A percentile compares a stretch with the other conserved stretches of the same genome.
phyloP scores from a whole-genome alignment of 2,329 filamentous ascomycete genomes.

The Aspergillus ruber region DNA sequence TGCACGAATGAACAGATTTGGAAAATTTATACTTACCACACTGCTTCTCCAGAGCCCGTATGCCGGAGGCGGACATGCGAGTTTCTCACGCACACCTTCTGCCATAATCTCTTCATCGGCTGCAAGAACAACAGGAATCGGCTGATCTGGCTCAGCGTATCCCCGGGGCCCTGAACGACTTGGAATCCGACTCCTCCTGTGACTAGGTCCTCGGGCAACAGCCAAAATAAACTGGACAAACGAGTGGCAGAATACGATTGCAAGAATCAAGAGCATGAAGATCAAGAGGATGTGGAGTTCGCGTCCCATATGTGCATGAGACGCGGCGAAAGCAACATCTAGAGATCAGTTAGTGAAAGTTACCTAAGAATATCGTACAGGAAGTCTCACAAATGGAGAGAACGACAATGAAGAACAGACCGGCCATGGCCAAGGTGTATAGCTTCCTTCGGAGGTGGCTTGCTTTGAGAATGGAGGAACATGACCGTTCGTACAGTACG shows the following conservation, averaged over 20 bases:
- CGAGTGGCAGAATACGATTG: slow-evolving; percentile 74
- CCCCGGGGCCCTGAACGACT: slow-evolving; percentile 53
- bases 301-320: slow-evolving; percentile 55
- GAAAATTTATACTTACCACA: slow-evolving; percentile 54
- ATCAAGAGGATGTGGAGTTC: slow-evolving; percentile 77
- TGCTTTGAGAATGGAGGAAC: slow-evolving; percentile 46
- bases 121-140: slow-evolving; percentile 70
- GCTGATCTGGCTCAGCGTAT: slow-evolving; percentile 63
- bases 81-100: slow-evolving; percentile 47
- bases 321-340: slow-evolving; percentile 70
- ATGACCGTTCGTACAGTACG: slow-evolving; percentile 9
- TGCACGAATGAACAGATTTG: not conserved
- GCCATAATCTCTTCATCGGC: slow-evolving; percentile 63
- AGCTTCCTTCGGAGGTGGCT: slow-evolving; percentile 50
- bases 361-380: not conserved
- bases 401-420: slow-evolving; percentile 53
- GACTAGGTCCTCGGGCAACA: slow-evolving; percentile 41
- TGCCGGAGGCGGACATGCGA: slow-evolving; percentile 61
- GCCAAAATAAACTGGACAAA: slow-evolving; percentile 67
- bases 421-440: slow-evolving; percentile 59
- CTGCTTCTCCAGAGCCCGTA: slow-evolving; percentile 81
- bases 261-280: slow-evolving; percentile 65
- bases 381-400: slow-evolving; percentile 59
- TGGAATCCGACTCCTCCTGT: slow-evolving; percentile 33
- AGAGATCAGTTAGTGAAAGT: slow-evolving; percentile 6